These are phyloP conservation scores for Cryphonectria naterciae DNA, from an alignment of 2,329 filamentous ascomycete genomes.

Conservation along the genomic window DNA sequence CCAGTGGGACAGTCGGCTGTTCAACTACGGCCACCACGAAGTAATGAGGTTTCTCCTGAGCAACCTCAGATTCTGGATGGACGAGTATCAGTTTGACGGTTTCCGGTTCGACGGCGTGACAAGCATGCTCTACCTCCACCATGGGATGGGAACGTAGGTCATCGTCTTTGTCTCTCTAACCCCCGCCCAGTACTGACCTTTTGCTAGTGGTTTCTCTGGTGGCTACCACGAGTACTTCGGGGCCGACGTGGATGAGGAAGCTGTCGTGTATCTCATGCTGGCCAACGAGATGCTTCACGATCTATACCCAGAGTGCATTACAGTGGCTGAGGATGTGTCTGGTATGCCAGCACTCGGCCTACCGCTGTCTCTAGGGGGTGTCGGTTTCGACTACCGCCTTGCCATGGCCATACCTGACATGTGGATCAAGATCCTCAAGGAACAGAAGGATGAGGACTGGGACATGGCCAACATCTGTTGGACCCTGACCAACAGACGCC, in stretches of 20 bases:
- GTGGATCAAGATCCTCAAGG: conserved; percentile 99
- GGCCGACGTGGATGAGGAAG: conserved; percentile 84
- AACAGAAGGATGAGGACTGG: conserved; percentile 89
- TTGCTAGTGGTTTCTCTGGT: conserved; percentile 84
- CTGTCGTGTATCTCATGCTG: conserved; percentile 91
- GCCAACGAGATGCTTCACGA: conserved; percentile 94
- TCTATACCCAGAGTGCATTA: conserved; percentile 87
- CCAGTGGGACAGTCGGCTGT: conserved; percentile 93
- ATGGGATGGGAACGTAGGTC: conserved; percentile 92
- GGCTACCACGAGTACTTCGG: conserved; percentile 99
- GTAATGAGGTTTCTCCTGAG: conserved; percentile 94
- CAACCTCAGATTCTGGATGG: conserved; percentile 98
- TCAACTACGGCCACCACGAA: conserved; percentile 96
- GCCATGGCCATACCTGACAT: conserved; percentile 98
- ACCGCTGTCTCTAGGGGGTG: conserved; percentile 80
- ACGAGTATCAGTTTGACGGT: conserved; percentile 94
- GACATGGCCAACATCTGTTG: conserved; percentile 83
- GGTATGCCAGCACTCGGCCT: conserved; percentile 98
- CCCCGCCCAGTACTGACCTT: conserved; percentile 33
- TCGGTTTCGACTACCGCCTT: conserved; percentile 96
- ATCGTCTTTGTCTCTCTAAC: not conserved
- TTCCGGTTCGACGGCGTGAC: conserved; percentile 98
- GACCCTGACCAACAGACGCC: conserved; percentile 88
- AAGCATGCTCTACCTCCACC: conserved; percentile 95
- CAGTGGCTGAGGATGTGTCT: conserved; percentile 94